Evolutionary conservation across 164 flowering plant genomes (phyloP), one percentile per base, ranked within the genome.

Genomic region (Berberis vulgaris): DNA sequence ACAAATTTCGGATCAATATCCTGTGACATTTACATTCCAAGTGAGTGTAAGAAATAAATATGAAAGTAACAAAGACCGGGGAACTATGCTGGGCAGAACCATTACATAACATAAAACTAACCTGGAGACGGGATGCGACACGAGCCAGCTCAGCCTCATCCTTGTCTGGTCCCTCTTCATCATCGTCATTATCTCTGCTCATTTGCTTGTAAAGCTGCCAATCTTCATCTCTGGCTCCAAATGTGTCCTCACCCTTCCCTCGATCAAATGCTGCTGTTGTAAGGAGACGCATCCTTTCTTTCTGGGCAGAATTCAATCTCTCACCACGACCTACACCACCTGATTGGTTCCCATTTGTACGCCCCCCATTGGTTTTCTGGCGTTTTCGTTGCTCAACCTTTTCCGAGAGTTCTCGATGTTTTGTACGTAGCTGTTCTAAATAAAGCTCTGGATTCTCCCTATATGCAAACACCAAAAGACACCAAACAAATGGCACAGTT

Each of bases 161-260:
- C 60, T 66, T 82, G 75, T 95, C 88, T 7, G 73, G 84, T 65
- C 82, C 86, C 46, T 91, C 97, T 41, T 89, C 97, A 41, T 93
- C 97, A 52, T 91, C 96, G 56, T 89, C 97, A 69, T 89, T 84
- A 73, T 87, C 96, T 79, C 69, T 86, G 80, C 99, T 85, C 99
- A 94, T 94, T 41, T 86, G 74, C 70, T 89, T 91, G 81, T 95
- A 91, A 7, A 95, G 92, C 75, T 91, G 94, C 99, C 98, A 95
- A 74, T 95, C 99, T 80, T 95, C 99, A 70, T 95, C 99, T 68
- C 70, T 84, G 64, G 85, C 76, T 74, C 98, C 98, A 82, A 95
- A 95, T 61, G 96, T 95, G 72, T 95, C 99, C 79, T 95, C 99
- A 47, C 97, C 99, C 76, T 95, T 95, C 44, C 99, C 98, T 49